Percentiles rank a stretch among this genome's conserved stretches.
phyloP scores from a whole-genome alignment of 768 basidiomycete species.

The Auricularia cornea region DNA sequence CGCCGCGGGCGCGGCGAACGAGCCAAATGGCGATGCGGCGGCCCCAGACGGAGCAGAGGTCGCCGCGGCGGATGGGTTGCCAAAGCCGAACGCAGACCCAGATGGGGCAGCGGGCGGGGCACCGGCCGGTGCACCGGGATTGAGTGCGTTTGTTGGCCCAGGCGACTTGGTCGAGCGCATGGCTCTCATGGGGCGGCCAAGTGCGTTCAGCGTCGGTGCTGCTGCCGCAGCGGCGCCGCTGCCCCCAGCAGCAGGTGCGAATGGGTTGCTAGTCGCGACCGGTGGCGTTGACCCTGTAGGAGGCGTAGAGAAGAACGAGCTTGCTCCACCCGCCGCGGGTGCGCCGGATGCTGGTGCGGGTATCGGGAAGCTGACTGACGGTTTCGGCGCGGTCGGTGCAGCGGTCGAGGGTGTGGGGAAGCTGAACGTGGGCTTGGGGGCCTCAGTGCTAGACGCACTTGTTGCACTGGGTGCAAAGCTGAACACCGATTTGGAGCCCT shows the following conservation, averaged over 20 bases:
- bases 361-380: background rate
- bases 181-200: conserved; percentile 68
- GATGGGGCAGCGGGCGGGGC: too few relatives aligned
- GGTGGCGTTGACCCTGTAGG: background rate
- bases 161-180: conserved; percentile 56
- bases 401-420: too few relatives aligned
- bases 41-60: too few relatives aligned
- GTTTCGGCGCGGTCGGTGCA: too few relatives aligned
- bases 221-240: background rate
- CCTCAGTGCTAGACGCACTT: too few relatives aligned
- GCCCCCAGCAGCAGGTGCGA: background rate
- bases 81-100: too few relatives aligned
- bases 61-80: too few relatives aligned
- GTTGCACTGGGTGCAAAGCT: background rate
- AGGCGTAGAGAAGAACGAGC: background rate
- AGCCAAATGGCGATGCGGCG: too few relatives aligned
- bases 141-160: too few relatives aligned
- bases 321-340: background rate
- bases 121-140: too few relatives aligned
- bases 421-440: too few relatives aligned
- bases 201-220: background rate
- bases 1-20: background rate
- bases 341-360: background rate
- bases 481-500: background rate
- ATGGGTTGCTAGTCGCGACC: background rate